Conservation (phyloP, 2,329 filamentous ascomycete species). For the Pseudocercospora fijiensis region DNA sequence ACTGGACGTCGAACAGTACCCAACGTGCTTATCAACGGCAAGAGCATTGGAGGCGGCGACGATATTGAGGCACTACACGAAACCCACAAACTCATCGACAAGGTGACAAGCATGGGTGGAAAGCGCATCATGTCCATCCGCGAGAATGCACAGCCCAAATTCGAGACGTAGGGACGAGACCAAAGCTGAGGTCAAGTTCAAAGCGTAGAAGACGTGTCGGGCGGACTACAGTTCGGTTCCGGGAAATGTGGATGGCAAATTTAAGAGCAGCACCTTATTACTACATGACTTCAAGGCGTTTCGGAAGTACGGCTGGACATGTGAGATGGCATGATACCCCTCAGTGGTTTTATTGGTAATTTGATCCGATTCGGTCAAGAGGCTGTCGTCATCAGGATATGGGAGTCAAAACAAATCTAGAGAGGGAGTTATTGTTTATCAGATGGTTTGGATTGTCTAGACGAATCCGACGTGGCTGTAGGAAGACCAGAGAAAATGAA, state of each 20-base stretch:
- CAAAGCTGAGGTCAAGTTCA: slow-evolving; percentile 26
- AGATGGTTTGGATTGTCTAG: background rate
- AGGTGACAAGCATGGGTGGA: slow-evolving; percentile 70
- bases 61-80: slow-evolving; percentile 69
- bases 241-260: background rate
- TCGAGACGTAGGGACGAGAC: background rate
- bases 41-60: slow-evolving; percentile 86
- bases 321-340: slow-evolving; percentile 6
- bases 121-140: slow-evolving; percentile 54
- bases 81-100: slow-evolving; percentile 65
- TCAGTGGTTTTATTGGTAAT: background rate
- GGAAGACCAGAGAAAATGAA: background rate
- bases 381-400: background rate
- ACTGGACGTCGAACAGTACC: slow-evolving; percentile 86
- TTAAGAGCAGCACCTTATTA: background rate
- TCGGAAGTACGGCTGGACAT: background rate
- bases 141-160: slow-evolving; percentile 14
- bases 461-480: background rate
- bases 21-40: slow-evolving; percentile 84
- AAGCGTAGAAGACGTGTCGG: slow-evolving; percentile 16
- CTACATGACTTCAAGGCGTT: background rate
- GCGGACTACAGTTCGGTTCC: no score
- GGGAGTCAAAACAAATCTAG: background rate
- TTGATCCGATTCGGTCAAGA: background rate
- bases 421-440: background rate